These are phyloP conservation scores for Diplodia mutila DNA, from an alignment of 2,329 filamentous ascomycete genomes.

Conservation along the genomic window DNA sequence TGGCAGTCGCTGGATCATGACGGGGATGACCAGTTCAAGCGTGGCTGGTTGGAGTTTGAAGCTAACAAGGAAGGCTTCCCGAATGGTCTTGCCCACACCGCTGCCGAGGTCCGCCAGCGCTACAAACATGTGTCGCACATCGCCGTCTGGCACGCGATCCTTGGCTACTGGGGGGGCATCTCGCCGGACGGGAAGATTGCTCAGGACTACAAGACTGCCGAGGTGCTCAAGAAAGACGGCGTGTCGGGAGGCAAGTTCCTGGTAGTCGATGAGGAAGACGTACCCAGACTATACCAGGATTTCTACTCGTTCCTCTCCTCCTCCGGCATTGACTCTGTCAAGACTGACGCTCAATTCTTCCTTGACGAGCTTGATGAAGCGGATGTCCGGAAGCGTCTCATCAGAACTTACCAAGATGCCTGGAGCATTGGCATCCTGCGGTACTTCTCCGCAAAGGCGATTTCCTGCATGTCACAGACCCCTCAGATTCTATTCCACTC, in stretches of 20 bases:
- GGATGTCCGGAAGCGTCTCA: slow-evolving; percentile 70
- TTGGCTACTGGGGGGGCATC: slow-evolving; percentile 90
- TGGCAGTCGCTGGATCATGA: slow-evolving; percentile 76
- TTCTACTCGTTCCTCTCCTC: slow-evolving; percentile 82
- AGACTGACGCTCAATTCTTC: slow-evolving; percentile 92
- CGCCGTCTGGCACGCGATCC: slow-evolving; percentile 26
- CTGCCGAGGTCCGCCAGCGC: slow-evolving; percentile 68
- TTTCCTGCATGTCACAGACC: slow-evolving; percentile 93
- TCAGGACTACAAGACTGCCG: slow-evolving; percentile 73
- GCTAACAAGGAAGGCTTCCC: slow-evolving; percentile 81
- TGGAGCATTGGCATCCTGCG: slow-evolving; percentile 80
- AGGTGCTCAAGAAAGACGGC: slow-evolving; percentile 59
- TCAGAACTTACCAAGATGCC: slow-evolving; percentile 77
- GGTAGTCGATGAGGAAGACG: slow-evolving; percentile 74
- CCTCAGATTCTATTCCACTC: slow-evolving; percentile 86
- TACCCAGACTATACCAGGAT: slow-evolving; percentile 79
- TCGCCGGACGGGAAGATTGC: slow-evolving; percentile 74
- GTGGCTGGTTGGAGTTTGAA: slow-evolving; percentile 69
- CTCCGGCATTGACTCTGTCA: slow-evolving; percentile 81
- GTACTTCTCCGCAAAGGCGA: slow-evolving; percentile 75
- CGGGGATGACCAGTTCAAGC: slow-evolving; percentile 55
- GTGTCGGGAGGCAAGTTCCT: slow-evolving; percentile 69
- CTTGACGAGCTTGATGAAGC: slow-evolving; percentile 75
- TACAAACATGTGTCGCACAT: slow-evolving; percentile 57
- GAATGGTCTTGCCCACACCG: slow-evolving; percentile 71